phyloP scores from a whole-genome alignment of 345 rosid genomes.

The Eutrema japonicum region DNA sequence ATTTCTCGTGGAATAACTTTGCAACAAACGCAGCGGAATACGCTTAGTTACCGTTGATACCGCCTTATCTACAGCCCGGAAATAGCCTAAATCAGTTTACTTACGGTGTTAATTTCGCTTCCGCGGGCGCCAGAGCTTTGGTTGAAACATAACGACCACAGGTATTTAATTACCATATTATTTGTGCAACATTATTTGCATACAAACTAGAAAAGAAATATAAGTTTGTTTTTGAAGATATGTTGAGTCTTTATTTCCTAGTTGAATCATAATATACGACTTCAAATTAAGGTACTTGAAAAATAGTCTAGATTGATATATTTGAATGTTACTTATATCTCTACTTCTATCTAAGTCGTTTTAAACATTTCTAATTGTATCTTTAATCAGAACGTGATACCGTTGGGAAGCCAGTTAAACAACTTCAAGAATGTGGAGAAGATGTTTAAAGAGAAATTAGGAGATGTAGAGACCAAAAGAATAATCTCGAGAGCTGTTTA shows the following conservation, averaged over 20 bases:
- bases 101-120: constrained; percentile 57
- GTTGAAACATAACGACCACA: constrained; percentile 45
- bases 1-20: not conserved
- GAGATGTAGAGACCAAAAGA: constrained; percentile 43
- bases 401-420: constrained; percentile 47
- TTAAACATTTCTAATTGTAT: not conserved
- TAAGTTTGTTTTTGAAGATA: not conserved
- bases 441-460: constrained; percentile 45
- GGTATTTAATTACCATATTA: constrained; percentile 24
- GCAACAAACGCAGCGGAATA: constrained; percentile 29
- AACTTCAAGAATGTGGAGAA: constrained; percentile 48
- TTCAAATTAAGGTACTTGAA: not conserved
- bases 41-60: constrained; percentile 40
- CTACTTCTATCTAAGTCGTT: not conserved
- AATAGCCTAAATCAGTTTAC: constrained; percentile 22
- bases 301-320: not conserved
- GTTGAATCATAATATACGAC: not conserved
- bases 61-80: constrained; percentile 36
- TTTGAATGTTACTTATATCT: not conserved
- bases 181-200: not conserved
- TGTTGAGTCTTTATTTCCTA: not conserved
- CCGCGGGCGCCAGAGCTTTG: constrained; percentile 63
- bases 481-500: constrained; percentile 51
- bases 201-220: not conserved
- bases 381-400: constrained; percentile 43